phyloP scores from a whole-genome alignment of 768 basidiomycete species.

The Fomitopsis pulvina region DNA sequence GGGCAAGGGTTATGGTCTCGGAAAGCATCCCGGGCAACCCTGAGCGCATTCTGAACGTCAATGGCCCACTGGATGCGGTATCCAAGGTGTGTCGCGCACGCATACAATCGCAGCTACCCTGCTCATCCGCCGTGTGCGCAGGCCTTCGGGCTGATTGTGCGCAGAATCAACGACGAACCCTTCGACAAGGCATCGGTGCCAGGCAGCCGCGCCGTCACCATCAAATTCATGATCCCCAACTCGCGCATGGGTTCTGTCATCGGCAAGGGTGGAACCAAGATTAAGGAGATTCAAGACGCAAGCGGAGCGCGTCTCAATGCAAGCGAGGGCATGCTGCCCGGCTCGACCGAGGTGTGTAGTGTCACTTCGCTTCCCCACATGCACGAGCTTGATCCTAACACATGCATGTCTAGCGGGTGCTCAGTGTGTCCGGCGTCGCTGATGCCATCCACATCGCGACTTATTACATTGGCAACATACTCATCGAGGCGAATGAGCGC shows the following conservation, averaged over 20 bases:
- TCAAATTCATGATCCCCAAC: constrained; percentile 99
- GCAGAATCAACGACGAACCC: constrained; percentile 98
- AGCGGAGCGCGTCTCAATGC: constrained; percentile 95
- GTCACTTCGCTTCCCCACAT: neutral
- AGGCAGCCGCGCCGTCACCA: constrained; percentile 96
- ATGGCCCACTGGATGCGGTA: constrained; percentile 95
- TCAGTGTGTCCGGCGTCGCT: constrained; percentile 96
- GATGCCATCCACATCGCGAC: constrained; percentile 99
- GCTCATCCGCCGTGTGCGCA: constrained; percentile 23
- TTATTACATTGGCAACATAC: constrained; percentile 97
- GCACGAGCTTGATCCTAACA: constrained; percentile 4
- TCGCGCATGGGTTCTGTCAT: constrained; percentile 99
- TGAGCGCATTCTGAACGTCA: constrained; percentile 97
- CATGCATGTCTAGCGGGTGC: constrained; percentile 64
- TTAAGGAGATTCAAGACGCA: constrained; percentile 99
- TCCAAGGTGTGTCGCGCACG: constrained; percentile 67
- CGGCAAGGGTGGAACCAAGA: constrained; percentile 95
- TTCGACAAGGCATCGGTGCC: constrained; percentile 97
- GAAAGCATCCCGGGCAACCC: constrained; percentile 99
- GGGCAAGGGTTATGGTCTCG: constrained; percentile 93
- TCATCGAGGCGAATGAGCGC: constrained; percentile 87
- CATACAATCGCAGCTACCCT: neutral
- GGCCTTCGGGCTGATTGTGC: constrained; percentile 98
- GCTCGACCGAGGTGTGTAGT: constrained; percentile 87
- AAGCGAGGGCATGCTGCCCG: constrained; percentile 96